Conservation (phyloP, 116 monocot genomes). For the Trichopus zeylanicus region DNA sequence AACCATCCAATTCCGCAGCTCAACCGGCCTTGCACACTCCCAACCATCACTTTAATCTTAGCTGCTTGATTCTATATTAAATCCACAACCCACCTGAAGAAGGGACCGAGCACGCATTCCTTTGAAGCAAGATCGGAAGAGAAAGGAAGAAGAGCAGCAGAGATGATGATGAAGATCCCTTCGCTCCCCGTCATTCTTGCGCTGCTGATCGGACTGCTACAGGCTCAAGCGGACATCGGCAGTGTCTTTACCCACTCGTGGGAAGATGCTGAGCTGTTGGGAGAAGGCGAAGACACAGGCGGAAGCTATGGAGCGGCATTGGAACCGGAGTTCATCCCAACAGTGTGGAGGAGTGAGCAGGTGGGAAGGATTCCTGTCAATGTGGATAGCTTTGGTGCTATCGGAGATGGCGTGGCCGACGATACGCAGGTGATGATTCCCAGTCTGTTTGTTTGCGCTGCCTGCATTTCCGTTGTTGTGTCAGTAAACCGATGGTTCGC, state of each 20-base stretch:
- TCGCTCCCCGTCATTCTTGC: too few species aligned
- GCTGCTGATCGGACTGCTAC: too few species aligned
- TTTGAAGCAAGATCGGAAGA: too few species aligned
- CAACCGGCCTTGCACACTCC: too few species aligned
- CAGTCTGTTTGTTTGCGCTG: neutral
- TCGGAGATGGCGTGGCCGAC: constrained; percentile 75
- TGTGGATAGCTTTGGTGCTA: constrained; percentile 82
- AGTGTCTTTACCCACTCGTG: neutral
- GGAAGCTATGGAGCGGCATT: neutral
- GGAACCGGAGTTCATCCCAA: neutral
- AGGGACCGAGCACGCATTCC: too few species aligned
- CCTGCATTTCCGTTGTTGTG: neutral
- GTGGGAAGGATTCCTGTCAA: constrained; percentile 58
- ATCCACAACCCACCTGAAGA: too few species aligned
- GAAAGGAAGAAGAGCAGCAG: too few species aligned
- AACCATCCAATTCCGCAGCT: too few species aligned
- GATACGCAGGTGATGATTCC: constrained; percentile 59
- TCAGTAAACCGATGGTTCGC: too few species aligned
- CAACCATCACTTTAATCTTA: too few species aligned
- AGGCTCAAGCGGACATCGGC: neutral
- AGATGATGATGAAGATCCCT: too few species aligned
- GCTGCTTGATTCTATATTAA: too few species aligned
- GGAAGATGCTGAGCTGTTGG: constrained; percentile 8
- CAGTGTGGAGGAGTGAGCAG: constrained; percentile 16
- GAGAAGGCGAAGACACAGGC: neutral